Evolutionary conservation across 2,329 filamentous ascomycete species (phyloP), one percentile per base, ranked within the genome.

Genomic region (Fusarium sororula): DNA sequence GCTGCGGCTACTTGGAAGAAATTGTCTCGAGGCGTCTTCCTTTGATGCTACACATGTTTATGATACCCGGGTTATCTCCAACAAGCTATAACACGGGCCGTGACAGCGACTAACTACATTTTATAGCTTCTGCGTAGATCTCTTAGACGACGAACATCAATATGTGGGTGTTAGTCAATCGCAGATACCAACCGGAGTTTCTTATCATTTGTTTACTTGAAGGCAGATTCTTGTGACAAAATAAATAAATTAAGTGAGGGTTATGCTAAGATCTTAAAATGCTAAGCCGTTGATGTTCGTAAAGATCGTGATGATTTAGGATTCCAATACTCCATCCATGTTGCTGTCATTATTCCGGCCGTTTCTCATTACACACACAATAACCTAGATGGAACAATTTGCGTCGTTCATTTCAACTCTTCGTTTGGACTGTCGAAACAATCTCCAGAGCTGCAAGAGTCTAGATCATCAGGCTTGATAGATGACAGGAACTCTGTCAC

Each of bases 241-340:
- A 6, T 37, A 37, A 53, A 6, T 53, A 9, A 51, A 55, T 28
- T 54, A 39, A 54, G 24, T 10, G 24, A 41, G 4, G 2, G 41
- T 17, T 30, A 32, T 39, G 24, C 39, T 62, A n/a, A 26, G 38
- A 57, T 69, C 28, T 56, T 37, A 58, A 17, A 51, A 47, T 45
- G 26, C 24, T 50, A 8, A 45, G 24, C 24, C 44, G 20, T 20
- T 39, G 22, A 13, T 13, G 7, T 39, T 69, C 54, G 18, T 71
- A 44, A 56, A 35, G 42, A 60, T 71, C 39, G 39, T 71, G 30
- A 70, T 44, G 26, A 26, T 56, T 56, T 24, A n/a, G 10, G 50
- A 8, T 39, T 42, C 38, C 57, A 0, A 35, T 48, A 18, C 44
- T 44, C 35, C 44, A 12, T 32, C 47, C 41, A 3, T 47, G 14